Evolutionary conservation across 2,329 filamentous ascomycete genomes (phyloP), one percentile per base, ranked within the genome.

Genomic region (Trichophyton schoenleinii): DNA sequence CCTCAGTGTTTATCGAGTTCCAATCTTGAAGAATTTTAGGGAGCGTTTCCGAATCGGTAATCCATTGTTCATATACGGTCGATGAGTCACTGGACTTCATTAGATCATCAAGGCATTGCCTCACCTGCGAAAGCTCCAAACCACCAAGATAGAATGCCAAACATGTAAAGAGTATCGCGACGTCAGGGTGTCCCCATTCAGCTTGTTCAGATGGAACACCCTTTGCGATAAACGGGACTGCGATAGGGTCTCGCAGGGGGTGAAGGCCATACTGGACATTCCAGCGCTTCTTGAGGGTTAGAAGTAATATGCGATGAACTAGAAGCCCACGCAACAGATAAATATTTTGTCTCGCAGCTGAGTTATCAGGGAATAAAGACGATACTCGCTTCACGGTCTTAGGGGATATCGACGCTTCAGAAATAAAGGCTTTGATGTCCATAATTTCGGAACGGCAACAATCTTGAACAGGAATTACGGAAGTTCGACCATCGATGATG

Each of bases 191-290:
- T 11, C 82, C 83, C 66, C 85, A 87, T 63, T 87, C 83, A 0
- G 83, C 79, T 2, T 80, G 75, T 0, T 75, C 70, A 0, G 80
- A 74, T 0, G 83, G 84, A 2, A 66, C 78, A 58, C 84, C 83
- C 61, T 87, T 87, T 0, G 82, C 83, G 7, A 75, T 75, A 64
- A 79, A 87, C 0, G 83, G 85, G 0, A 87, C 81, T 0, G 81
- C 80, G 0, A 87, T 75, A 0, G 77, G 79, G 0, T 65, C 64
- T 1, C 82, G 70, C 0, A 63, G 66, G 0, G 66, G 63, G 66
- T 83, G 79, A 0, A 81, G 73, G 0, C 86, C 85, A 62, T 85
- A 89, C 60, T 87, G 80, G 0, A 89, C 85, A 2, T 81, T 72
- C 82, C 83, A 89, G 1, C 85, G 74, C 66, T 87, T 88, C 13